Evolutionary conservation across 73 alveolate genomes (phyloP).

Genomic region (Tetrahymena malaccensis): DNA sequence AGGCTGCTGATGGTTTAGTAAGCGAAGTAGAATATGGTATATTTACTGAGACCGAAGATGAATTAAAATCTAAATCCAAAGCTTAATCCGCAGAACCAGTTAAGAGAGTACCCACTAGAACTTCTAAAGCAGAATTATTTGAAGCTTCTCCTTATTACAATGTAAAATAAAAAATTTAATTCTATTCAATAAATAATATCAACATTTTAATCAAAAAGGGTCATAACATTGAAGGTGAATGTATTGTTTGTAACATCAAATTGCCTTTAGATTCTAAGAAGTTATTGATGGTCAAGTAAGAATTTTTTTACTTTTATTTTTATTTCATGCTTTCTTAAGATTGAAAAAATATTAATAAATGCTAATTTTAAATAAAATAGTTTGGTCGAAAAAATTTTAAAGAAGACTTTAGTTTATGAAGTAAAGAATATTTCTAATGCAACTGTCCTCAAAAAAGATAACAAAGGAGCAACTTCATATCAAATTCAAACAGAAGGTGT

Average conservation of each 20-base stretch:
- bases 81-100: neutral
- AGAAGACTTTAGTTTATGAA: constrained; percentile 34
- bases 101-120: neutral
- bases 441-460: constrained; percentile 49
- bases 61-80: neutral
- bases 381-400: constrained; percentile 29
- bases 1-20: neutral
- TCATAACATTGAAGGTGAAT: neutral
- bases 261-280: constrained; percentile 53
- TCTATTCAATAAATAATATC: neutral
- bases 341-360: neutral
- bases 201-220: neutral
- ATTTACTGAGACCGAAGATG: neutral
- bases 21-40: neutral
- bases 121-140: neutral
- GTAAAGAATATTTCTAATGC: constrained; percentile 39
- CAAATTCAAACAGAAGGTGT: constrained; percentile 84
- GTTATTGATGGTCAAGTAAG: constrained; percentile 44
- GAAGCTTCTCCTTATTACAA: neutral
- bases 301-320: too few relatives aligned
- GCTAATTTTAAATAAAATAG: neutral
- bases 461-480: constrained; percentile 38
- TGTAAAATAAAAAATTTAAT: neutral
- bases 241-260: neutral
- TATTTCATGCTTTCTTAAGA: too few relatives aligned